These are phyloP conservation scores for Phlebiopsis flavidoalba DNA, from an alignment of 768 basidiomycete genomes.

Conservation along the genomic window DNA sequence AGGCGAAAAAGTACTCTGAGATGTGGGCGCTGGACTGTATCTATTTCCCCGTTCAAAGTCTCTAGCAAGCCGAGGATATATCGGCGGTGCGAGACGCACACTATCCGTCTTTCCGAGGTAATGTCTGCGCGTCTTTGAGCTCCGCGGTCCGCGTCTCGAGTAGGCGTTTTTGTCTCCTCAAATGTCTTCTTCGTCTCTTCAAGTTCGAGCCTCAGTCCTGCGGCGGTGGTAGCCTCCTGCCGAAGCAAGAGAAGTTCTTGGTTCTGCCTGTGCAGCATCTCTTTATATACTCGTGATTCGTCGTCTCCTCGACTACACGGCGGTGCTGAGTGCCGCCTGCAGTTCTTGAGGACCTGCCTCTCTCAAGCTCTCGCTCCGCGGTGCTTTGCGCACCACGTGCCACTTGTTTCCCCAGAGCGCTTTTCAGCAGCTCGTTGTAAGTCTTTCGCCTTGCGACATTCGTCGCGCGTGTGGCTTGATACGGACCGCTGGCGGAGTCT, in stretches of 20 bases:
- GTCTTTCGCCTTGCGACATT: not conserved
- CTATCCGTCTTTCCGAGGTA: constrained; percentile 39
- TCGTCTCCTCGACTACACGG: too few species aligned
- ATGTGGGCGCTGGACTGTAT: constrained; percentile 43
- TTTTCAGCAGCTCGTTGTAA: not conserved
- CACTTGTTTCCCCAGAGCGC: too few species aligned
- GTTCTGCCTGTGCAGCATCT: not conserved
- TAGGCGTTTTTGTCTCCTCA: constrained; percentile 13
- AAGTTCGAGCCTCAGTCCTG: not conserved
- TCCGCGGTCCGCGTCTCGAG: constrained; percentile 38
- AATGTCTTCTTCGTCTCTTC: constrained; percentile 4
- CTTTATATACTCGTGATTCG: too few species aligned
- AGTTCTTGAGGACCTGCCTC: not conserved
- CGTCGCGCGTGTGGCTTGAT: not conserved
- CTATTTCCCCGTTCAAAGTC: constrained; percentile 42
- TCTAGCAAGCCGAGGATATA: constrained; percentile 40
- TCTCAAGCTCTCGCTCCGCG: too few species aligned
- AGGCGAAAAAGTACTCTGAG: constrained; percentile 37
- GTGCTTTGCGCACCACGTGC: too few species aligned
- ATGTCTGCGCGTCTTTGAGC: constrained; percentile 40
- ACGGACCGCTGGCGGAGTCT: too few species aligned
- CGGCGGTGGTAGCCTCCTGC: not conserved
- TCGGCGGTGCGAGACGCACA: constrained; percentile 38
- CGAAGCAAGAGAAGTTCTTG: too few species aligned
- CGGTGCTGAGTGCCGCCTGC: not conserved